Base-by-base conservation (phyloP, 176 grass and related monocot genomes). In the Avena sativa region DNA sequence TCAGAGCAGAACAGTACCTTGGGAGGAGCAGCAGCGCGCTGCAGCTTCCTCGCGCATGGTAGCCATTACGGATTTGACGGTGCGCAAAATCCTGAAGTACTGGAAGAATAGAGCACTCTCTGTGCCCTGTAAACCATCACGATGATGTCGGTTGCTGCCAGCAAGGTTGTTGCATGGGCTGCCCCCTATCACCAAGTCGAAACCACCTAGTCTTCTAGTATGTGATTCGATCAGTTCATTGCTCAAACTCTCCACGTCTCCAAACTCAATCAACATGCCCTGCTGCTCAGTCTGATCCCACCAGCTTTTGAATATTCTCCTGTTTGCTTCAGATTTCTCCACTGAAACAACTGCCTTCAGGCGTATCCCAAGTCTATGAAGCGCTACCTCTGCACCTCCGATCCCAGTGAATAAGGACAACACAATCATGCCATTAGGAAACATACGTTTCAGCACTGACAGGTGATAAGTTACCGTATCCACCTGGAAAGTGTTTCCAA, bases 401-500 rank as follows among this genome's bases (percentile, higher is more conserved):
- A 98, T 98, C 10, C 97, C 94, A 6, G 89, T 89, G 84, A 96
- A 98, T 0, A 98, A 71, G 9, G 96, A 95, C 0, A 98, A 3
- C 0, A 98, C 90, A 4, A 79, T 95, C 52, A 98, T 84, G 1
- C 96, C 96, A 56, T 89, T 74, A 30, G 92, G 93, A 51, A 88
- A 99, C 71, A 92, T 81, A 2, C 85, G 85, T 48, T 34, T 96
- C 1, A 99, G 67, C 12, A 87, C 92, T 0, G 97, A 99, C 0
- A 99, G 75, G 28, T 93, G 92, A 40, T 93, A 99, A 0, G 94
- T 90, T 12, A 99, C 94, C 0, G 97, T 96, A 46, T 99, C 92
- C 9, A 99, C 92, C 12, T 99, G 97, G 68, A 99, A 99, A 1
- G 94, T 91, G 62, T 99, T 99, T 2, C 97, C 97, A 0, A 96